A percentile compares a stretch with the other conserved stretches of the same genome.
phyloP scores from a whole-genome alignment of 2,329 filamentous ascomycete species.

The Hypomyces rosellus region DNA sequence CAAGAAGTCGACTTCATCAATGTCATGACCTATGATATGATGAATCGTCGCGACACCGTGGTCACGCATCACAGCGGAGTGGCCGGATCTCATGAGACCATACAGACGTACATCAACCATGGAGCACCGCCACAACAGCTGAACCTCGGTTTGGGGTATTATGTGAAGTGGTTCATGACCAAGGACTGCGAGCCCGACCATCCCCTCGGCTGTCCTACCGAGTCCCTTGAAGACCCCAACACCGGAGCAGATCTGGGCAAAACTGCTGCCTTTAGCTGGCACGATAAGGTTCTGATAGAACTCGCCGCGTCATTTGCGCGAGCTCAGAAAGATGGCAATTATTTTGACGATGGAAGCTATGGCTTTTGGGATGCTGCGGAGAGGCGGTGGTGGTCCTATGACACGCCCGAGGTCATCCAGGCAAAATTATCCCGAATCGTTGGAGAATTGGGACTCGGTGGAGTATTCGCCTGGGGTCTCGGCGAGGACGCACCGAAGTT shows the following conservation, averaged over 20 bases:
- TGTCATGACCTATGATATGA: conserved; percentile 62
- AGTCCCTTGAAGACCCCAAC: conserved; percentile 49
- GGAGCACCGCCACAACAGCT: conserved; percentile 47
- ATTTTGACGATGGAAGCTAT: conserved; percentile 56
- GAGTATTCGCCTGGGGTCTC: conserved; percentile 70
- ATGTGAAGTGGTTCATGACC: conserved; percentile 59
- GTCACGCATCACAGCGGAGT: conserved; percentile 64
- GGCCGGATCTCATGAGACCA: conserved; percentile 42
- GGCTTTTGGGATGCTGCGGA: conserved; percentile 60
- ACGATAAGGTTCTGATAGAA: conserved; percentile 46
- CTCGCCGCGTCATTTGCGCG: conserved; percentile 51
- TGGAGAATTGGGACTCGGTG: conserved; percentile 50
- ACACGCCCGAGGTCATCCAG: conserved; percentile 54
- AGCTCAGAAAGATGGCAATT: conserved; percentile 46
- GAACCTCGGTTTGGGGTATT: conserved; percentile 61
- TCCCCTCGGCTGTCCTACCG: conserved; percentile 49
- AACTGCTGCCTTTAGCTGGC: conserved; percentile 55
- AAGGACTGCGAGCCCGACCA: conserved; percentile 32
- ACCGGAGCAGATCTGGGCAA: conserved; percentile 53
- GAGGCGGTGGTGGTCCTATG: conserved; percentile 68
- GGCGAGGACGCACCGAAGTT: conserved; percentile 56
- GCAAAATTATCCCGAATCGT: conserved; percentile 59
- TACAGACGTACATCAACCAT: conserved; percentile 54
- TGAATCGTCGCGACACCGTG: conserved; percentile 59
- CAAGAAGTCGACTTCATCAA: conserved; percentile 61